phyloP scores from a whole-genome alignment of 2,329 filamentous ascomycete species.

The Trichophyton benhamiae region DNA sequence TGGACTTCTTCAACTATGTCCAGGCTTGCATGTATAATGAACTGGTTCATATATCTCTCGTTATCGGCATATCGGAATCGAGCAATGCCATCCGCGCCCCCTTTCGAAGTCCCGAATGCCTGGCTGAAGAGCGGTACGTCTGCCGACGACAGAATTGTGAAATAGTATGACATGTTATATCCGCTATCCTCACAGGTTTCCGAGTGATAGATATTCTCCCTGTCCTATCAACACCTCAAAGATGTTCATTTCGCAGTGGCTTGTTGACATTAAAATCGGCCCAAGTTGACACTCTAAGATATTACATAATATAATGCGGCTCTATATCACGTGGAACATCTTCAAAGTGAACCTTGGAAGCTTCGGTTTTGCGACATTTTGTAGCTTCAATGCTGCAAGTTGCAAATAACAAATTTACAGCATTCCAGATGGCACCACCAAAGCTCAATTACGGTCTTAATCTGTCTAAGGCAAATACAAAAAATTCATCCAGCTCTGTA shows the following conservation, averaged over 20 bases:
- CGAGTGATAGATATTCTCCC: not conserved
- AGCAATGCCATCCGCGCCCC: conserved; percentile 82
- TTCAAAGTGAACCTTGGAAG: not conserved
- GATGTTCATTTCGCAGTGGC: not conserved
- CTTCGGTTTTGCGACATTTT: not conserved
- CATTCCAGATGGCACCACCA: conserved; percentile 21
- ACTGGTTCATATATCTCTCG: conserved; percentile 89
- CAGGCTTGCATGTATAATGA: conserved; percentile 85
- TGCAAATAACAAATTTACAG: not conserved
- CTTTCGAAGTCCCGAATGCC: conserved; percentile 93
- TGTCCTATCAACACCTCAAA: not conserved
- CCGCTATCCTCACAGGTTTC: not conserved
- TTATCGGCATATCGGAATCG: conserved; percentile 83
- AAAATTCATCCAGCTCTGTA: conserved; percentile 19
- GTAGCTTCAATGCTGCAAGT: not conserved
- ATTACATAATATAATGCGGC: not conserved
- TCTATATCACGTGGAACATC: not conserved
- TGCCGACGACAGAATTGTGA: conserved; percentile 87
- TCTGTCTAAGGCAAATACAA: conserved; percentile 26
- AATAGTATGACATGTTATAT: conserved; percentile 84
- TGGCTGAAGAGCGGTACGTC: conserved; percentile 95
- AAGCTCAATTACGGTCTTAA: conserved; percentile 34
- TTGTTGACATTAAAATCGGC: not conserved
- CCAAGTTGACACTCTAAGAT: not conserved
- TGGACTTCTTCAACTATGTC: conserved; percentile 95